These are phyloP conservation scores for Bryoerythrophyllum caledonicum DNA, from an alignment of 225 moss, liverwort and hornwort species.

Conservation along the genomic window DNA sequence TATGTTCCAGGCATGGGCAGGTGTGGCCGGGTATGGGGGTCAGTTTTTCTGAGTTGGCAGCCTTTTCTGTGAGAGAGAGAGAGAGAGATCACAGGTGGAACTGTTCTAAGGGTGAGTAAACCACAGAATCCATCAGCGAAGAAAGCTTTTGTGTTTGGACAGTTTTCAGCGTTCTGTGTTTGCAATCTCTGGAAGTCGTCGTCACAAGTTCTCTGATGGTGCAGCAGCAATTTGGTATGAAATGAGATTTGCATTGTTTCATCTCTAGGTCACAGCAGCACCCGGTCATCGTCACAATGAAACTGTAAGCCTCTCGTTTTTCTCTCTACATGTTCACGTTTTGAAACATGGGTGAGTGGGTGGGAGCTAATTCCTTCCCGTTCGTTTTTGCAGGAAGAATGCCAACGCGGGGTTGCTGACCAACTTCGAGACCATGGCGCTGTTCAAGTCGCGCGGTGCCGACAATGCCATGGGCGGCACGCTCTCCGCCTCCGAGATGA, in stretches of 20 bases:
- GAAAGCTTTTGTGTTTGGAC: no score
- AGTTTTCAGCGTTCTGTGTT: no score
- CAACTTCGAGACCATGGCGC: conserved; percentile 79
- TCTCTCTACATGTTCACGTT: neutral
- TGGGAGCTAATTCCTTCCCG: neutral
- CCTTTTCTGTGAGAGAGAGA: no score
- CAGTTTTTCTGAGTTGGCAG: neutral
- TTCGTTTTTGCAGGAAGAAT: conserved; percentile 40
- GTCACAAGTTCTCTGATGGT: no score
- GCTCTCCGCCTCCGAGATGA: conserved; percentile 66
- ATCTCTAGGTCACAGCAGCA: neutral
- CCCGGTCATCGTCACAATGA: conserved; percentile 11
- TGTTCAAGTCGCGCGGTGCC: conserved; percentile 83
- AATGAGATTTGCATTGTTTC: neutral
- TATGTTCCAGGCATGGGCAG: neutral
- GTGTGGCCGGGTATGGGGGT: neutral
- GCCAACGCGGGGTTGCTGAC: conserved; percentile 81
- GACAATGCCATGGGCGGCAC: conserved; percentile 67
- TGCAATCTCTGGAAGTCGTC: no score
- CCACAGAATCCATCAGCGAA: no score
- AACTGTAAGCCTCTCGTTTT: conserved; percentile 28
- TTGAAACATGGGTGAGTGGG: neutral
- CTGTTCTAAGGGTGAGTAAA: no score
- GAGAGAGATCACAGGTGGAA: no score
- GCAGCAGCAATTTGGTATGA: no score